These are phyloP conservation scores for Alternaria ventricosa DNA, from an alignment of 2,329 filamentous ascomycete genomes.

Conservation along the genomic window DNA sequence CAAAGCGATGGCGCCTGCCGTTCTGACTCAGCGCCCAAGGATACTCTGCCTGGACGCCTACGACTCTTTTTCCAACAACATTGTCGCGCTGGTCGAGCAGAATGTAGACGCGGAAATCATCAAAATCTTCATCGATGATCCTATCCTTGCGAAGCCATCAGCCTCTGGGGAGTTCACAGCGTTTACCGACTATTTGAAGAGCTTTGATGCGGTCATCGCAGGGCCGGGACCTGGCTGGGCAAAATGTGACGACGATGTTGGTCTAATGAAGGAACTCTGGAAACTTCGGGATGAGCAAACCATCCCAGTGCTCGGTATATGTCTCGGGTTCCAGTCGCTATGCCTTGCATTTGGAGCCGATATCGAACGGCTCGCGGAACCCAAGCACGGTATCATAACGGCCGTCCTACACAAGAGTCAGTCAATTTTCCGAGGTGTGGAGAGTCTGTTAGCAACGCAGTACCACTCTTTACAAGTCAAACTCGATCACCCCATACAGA, in stretches of 20 bases:
- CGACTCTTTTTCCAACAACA: constrained; percentile 97
- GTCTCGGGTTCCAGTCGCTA: constrained; percentile 86
- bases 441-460: constrained; percentile 71
- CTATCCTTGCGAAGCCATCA: constrained; percentile 6
- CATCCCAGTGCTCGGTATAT: constrained; percentile 85
- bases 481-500: constrained; percentile 44
- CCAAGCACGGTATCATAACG: constrained; percentile 82
- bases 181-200: constrained; percentile 56
- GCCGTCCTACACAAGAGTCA: constrained; percentile 64
- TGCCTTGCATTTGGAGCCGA: constrained; percentile 70
- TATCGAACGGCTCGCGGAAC: constrained; percentile 71
- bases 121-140: constrained; percentile 71
- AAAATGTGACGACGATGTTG: constrained; percentile 74
- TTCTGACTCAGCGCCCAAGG: constrained; percentile 41
- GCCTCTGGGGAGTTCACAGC: constrained; percentile 30
- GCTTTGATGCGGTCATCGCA: constrained; percentile 85
- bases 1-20: constrained; percentile 36
- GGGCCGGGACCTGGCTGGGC: constrained; percentile 91
- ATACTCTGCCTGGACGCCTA: constrained; percentile 95
- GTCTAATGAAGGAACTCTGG: constrained; percentile 82
- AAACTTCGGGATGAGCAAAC: constrained; percentile 62
- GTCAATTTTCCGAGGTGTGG: constrained; percentile 71
- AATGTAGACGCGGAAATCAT: constrained; percentile 71
- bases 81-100: constrained; percentile 79
- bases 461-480: constrained; percentile 71